A percentile compares a stretch with the other conserved stretches of the same genome.
Evolutionary conservation across 2,329 filamentous ascomycete species (phyloP).

Genomic region (Clarireedia homoeocarpa): DNA sequence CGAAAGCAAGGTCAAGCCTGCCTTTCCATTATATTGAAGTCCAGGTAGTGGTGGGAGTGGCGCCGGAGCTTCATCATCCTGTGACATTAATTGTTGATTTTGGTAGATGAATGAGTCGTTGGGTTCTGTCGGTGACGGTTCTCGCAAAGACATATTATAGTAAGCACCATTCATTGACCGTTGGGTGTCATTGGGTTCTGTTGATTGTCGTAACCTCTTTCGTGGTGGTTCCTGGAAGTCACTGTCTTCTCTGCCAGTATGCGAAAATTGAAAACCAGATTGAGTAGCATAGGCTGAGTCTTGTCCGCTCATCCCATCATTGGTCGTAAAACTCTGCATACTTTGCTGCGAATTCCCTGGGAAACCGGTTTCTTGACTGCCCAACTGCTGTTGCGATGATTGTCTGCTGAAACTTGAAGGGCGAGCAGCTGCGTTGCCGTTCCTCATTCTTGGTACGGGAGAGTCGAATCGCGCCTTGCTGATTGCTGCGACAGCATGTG

Average conservation of each 20-base stretch:
- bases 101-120: conserved; percentile 70
- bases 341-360: conserved; percentile 78
- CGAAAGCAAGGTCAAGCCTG: conserved; percentile 64
- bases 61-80: conserved; percentile 46
- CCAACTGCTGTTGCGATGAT: conserved; percentile 58
- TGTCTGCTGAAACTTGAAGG: conserved; percentile 65
- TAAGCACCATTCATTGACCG: conserved; percentile 21
- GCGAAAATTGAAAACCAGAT: conserved; percentile 22
- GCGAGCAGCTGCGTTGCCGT: conserved; percentile 52
- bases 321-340: conserved; percentile 61
- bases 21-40: conserved; percentile 60
- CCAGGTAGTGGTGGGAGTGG: conserved; percentile 59
- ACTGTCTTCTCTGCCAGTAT: conserved; percentile 34
- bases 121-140: conserved; percentile 64
- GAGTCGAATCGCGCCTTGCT: conserved; percentile 94
- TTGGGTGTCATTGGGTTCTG: conserved; percentile 38
- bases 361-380: conserved; percentile 56
- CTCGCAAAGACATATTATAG: conserved; percentile 53
- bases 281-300: conserved; percentile 65
- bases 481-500: conserved; percentile 88
- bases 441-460: conserved; percentile 59
- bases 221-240: conserved; percentile 68
- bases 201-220: conserved; percentile 57
- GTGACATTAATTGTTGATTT: conserved; percentile 30
- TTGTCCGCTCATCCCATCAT: conserved; percentile 58